phyloP scores from a whole-genome alignment of 148 eudicot genomes.

The Heliosperma pusillum region DNA sequence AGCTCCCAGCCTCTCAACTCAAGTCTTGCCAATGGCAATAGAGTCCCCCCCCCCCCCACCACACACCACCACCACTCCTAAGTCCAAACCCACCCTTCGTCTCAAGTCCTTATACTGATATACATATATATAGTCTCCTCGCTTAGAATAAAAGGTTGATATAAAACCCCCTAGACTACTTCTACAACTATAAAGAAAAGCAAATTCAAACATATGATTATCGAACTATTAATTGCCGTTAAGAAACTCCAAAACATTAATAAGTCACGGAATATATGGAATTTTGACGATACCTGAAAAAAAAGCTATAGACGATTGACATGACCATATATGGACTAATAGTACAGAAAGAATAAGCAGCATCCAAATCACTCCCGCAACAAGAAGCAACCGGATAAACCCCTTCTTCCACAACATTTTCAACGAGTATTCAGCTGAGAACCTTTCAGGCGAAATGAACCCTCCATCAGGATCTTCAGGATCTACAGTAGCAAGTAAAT shows the following conservation, averaged over 20 bases:
- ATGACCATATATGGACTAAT: conserved; percentile 82
- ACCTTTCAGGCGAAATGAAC: conserved; percentile 40
- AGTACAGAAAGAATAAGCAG: conserved; percentile 67
- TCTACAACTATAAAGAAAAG: conserved; percentile 7
- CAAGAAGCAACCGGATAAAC: conserved; percentile 74
- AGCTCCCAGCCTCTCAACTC: neutral
- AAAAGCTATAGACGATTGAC: conserved; percentile 85
- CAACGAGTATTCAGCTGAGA: conserved; percentile 48
- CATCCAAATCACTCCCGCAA: conserved; percentile 89
- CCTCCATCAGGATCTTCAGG: conserved; percentile 42
- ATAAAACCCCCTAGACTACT: neutral
- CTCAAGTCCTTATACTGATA: too few species aligned
- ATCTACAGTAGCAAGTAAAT: conserved; percentile 36
- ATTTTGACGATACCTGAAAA: conserved; percentile 65
- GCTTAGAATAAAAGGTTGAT: neutral
- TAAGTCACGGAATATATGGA: too few species aligned
- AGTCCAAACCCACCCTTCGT: too few species aligned
- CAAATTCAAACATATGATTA: neutral
- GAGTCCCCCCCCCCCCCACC: too few species aligned
- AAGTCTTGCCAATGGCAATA: neutral
- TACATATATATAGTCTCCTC: too few species aligned
- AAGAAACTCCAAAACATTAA: neutral
- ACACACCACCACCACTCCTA: neutral
- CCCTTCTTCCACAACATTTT: conserved; percentile 80
- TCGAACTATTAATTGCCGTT: neutral